Percentiles rank a stretch among this genome's conserved stretches.
Evolutionary conservation across 352 stramenopile genomes (phyloP).

Genomic region (Pythium sukuiense): DNA sequence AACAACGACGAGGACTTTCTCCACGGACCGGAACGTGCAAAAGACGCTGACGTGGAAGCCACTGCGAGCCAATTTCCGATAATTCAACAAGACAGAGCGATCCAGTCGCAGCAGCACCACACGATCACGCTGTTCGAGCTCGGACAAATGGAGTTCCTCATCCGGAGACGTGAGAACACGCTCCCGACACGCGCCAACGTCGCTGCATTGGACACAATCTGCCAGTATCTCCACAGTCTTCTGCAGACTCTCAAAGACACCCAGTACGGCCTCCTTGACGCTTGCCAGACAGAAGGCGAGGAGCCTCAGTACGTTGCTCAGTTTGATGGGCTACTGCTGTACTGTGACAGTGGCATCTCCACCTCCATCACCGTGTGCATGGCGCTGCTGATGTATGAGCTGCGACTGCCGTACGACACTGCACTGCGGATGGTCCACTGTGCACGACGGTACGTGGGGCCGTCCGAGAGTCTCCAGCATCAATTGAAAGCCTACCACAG

Average conservation of each 20-base stretch:
- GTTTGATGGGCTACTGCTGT: slow-evolving; percentile 32
- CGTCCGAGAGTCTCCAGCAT: slow-evolving; percentile 20
- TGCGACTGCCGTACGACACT: slow-evolving; percentile 27
- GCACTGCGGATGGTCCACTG: slow-evolving; percentile 24
- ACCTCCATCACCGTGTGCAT: slow-evolving; percentile 32
- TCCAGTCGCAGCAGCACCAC: not conserved
- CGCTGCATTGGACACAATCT: not conserved
- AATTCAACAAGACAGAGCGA: not conserved
- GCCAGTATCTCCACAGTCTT: slow-evolving; percentile 6
- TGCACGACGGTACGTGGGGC: slow-evolving; percentile 15
- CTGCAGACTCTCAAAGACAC: not conserved
- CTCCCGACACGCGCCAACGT: not conserved
- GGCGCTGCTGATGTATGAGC: slow-evolving; percentile 40
- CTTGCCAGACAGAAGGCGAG: not conserved
- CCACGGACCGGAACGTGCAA: slow-evolving; percentile 5
- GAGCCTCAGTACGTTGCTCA: not conserved
- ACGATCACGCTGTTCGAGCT: slow-evolving; percentile 20
- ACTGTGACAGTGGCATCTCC: slow-evolving; percentile 34
- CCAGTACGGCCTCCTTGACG: not conserved
- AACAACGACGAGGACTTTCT: slow-evolving; percentile 24
- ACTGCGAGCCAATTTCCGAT: not conserved
- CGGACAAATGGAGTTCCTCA: slow-evolving; percentile 23
- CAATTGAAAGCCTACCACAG: slow-evolving; percentile 17
- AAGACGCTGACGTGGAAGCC: not conserved
- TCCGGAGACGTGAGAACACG: slow-evolving; percentile 15